Base-by-base conservation (phyloP, 2,329 filamentous ascomycete genomes). In the Cadophora sp. region DNA sequence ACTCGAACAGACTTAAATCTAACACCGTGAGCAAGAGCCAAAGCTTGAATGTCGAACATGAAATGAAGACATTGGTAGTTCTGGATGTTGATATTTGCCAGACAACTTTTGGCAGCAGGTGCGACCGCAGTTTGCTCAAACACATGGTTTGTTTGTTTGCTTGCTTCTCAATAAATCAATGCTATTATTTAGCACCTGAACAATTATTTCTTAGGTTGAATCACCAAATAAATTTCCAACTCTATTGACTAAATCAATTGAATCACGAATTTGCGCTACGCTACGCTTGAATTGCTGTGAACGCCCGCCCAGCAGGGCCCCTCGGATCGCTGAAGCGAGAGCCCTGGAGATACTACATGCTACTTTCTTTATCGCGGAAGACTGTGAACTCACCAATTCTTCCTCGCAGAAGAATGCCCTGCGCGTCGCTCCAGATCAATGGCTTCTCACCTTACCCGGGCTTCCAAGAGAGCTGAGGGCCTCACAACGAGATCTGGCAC, bases 371-470 rank as follows among this genome's bases (percentile, higher is more conserved):
- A 56, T 43, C 66, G 43, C 53, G 55, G 27, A 66, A 67, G 39
- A 45, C 50, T 61, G 62, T 66, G 55, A 66, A 67, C 63, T 62
- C 61, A 67, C 70, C 71, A 60, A 67, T 66, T 65, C 62, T 45
- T 59, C 50, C 33, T 64, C 43, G 68, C 67, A 73, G 68, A 73
- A 75, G 68, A 68, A 78, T 78, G 76, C 73, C 62, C 74, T 72
- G 69, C 74, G 68, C 66, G 66, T 62, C 70, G 68, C 71, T 68
- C 66, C 66, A 66, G 66, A 75, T 77, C 80, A 79, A 85, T 85
- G 83, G 83, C 83, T 75, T 84, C 83, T 74, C 77, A 81, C 61
- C 66, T 70, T 78, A 83, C 83, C 75, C 83, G 83, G 79, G 83
- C 83, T 76, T 80, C 79, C 73, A 78, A 81, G 78, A 81, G 82